A percentile compares a stretch with the other conserved stretches of the same genome.
phyloP scores from a whole-genome alignment of 305 asterid genomes.

The Rubia peregrina region DNA sequence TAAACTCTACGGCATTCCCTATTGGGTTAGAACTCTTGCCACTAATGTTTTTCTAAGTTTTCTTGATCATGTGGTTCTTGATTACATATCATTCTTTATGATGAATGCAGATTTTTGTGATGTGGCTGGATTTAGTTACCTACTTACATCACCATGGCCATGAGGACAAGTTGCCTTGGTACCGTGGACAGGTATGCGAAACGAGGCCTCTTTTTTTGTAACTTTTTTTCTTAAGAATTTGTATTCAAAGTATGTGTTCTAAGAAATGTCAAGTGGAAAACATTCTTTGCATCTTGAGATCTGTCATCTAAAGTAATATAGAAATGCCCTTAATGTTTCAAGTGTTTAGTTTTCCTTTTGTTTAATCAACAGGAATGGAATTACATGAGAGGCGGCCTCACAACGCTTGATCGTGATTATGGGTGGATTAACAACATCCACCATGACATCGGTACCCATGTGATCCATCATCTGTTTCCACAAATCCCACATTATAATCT shows the following conservation, averaged over 20 bases:
- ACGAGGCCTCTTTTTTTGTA: neutral
- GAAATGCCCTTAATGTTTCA: neutral
- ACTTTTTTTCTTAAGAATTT: neutral
- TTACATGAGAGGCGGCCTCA: constrained; percentile 88
- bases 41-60: neutral
- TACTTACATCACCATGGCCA: constrained; percentile 61
- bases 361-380: constrained; percentile 67
- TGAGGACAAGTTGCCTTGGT: constrained; percentile 57
- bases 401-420: constrained; percentile 87
- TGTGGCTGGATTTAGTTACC: constrained; percentile 56
- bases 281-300: constrained; percentile 1
- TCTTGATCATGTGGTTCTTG: neutral
- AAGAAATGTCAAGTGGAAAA: neutral
- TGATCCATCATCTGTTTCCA: constrained; percentile 92
- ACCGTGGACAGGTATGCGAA: constrained; percentile 45
- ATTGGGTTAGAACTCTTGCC: constrained; percentile 39
- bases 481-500: constrained; percentile 92
- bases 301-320: neutral
- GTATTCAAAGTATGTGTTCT: constrained; percentile 7
- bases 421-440: constrained; percentile 93
- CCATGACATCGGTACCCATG: constrained; percentile 96
- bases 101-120: constrained; percentile 35
- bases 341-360: constrained; percentile 6
- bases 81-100: constrained; percentile 3
- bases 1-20: constrained; percentile 69